These are phyloP conservation scores for Populus davidiana DNA, from an alignment of 345 rosid genomes.

Conservation along the genomic window DNA sequence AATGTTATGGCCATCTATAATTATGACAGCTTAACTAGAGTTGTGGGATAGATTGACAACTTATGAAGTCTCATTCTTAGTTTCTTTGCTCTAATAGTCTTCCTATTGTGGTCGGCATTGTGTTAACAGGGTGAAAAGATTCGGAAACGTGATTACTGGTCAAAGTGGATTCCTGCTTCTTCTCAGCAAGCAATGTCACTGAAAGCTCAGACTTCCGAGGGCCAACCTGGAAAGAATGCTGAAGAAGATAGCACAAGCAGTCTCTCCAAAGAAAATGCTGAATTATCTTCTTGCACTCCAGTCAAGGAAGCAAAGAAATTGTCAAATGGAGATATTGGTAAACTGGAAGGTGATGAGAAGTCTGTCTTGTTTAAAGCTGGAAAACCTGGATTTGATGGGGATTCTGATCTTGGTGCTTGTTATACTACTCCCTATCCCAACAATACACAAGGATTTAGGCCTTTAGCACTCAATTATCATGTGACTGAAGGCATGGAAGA, in stretches of 20 bases:
- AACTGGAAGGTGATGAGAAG: constrained; percentile 13
- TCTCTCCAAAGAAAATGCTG: constrained; percentile 25
- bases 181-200: constrained; percentile 16
- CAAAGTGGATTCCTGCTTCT: constrained; percentile 60
- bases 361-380: constrained; percentile 15
- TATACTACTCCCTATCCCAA: constrained; percentile 8
- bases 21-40: not conserved
- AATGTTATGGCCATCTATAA: not conserved
- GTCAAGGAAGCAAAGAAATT: constrained; percentile 16
- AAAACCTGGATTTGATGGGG: constrained; percentile 17
- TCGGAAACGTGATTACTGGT: constrained; percentile 73
- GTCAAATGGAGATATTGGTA: constrained; percentile 11
- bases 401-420: constrained; percentile 20
- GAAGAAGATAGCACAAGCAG: constrained; percentile 28
- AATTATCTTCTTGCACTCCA: not conserved
- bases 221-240: constrained; percentile 33
- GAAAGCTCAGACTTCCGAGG: constrained; percentile 37
- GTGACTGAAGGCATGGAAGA: constrained; percentile 27
- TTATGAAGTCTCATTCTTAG: not conserved
- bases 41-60: constrained; percentile 5
- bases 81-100: constrained; percentile 1
- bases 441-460: constrained; percentile 33
- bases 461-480: constrained; percentile 27
- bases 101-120: constrained; percentile 13
- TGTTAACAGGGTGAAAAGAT: constrained; percentile 64